phyloP scores from a whole-genome alignment of 768 basidiomycete genomes.

The Chiua virens region DNA sequence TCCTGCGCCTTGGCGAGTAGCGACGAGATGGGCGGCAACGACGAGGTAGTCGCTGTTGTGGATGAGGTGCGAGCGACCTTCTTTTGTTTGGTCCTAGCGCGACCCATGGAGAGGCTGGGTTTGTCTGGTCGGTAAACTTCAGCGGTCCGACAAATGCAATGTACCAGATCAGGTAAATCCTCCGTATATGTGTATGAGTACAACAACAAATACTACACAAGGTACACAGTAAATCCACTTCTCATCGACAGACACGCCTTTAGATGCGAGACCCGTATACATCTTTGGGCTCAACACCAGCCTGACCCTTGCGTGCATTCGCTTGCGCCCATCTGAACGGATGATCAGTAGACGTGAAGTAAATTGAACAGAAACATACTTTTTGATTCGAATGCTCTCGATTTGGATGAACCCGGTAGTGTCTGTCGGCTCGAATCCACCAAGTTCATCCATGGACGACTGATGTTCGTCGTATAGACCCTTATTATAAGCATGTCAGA shows the following conservation, averaged over 20 bases:
- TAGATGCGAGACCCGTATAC: constrained; percentile 71
- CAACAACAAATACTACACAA: background rate
- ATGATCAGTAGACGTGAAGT: background rate
- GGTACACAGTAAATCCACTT: background rate
- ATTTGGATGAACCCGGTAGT: constrained; percentile 97
- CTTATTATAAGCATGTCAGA: constrained; percentile 25
- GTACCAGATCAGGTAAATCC: too few species aligned
- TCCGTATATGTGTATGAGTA: too few species aligned
- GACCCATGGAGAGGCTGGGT: constrained; percentile 46
- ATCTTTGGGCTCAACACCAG: constrained; percentile 72
- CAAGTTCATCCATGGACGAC: constrained; percentile 98
- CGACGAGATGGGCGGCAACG: constrained; percentile 47
- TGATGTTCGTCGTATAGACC: constrained; percentile 94
- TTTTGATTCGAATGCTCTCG: constrained; percentile 96
- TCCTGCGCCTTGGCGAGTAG: constrained; percentile 76
- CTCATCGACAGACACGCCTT: background rate
- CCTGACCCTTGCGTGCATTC: constrained; percentile 82
- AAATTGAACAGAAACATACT: constrained; percentile 49
- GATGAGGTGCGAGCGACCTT: constrained; percentile 14
- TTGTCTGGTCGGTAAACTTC: too few species aligned
- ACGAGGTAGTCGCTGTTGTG: constrained; percentile 12
- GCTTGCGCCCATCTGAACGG: constrained; percentile 77
- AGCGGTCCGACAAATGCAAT: too few species aligned
- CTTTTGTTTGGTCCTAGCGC: constrained; percentile 47
- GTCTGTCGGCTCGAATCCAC: constrained; percentile 95